These are phyloP conservation scores for Hansenula sp. DNA, from an alignment of 1,139 yeast genomes.

Conservation along the genomic window DNA sequence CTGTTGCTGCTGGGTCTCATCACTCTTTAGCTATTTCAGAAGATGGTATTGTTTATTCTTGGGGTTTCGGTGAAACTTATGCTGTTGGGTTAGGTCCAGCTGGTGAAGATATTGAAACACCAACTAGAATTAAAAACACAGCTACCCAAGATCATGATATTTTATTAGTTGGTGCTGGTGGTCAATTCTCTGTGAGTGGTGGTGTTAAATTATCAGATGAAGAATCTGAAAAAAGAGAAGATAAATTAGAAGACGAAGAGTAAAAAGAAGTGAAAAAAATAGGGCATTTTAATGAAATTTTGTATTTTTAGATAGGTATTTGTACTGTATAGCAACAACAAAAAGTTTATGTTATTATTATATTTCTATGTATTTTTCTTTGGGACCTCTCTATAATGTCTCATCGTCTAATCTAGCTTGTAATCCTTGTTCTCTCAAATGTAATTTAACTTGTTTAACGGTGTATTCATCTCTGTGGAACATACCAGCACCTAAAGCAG, in stretches of 20 bases:
- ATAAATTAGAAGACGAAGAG: slow-evolving; percentile 33
- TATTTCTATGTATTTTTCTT: no score
- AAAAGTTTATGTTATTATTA: no score
- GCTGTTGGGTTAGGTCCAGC: slow-evolving; percentile 93
- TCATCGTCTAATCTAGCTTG: slow-evolving; percentile 44
- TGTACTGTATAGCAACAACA: background rate
- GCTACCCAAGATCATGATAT: slow-evolving; percentile 83
- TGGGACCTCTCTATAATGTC: slow-evolving; percentile 3
- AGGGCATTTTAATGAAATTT: background rate
- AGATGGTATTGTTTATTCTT: slow-evolving; percentile 83
- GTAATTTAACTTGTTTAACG: slow-evolving; percentile 75
- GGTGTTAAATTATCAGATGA: slow-evolving; percentile 66
- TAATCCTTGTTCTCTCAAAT: slow-evolving; percentile 46
- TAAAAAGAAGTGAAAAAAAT: background rate
- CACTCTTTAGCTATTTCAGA: slow-evolving; percentile 83
- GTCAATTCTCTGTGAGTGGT: slow-evolving; percentile 88
- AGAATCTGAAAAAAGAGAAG: slow-evolving; percentile 58
- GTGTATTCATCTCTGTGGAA: slow-evolving; percentile 93
- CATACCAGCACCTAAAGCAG: slow-evolving; percentile 97
- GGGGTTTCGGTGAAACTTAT: slow-evolving; percentile 98
- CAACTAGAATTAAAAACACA: slow-evolving; percentile 85
- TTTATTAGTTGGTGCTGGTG: slow-evolving; percentile 79
- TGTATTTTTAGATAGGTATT: background rate
- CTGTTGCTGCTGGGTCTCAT: slow-evolving; percentile 82
- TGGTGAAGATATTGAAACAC: slow-evolving; percentile 83